Conservation (phyloP, 2,329 filamentous ascomycete species). For the Epichloe sp. region DNA sequence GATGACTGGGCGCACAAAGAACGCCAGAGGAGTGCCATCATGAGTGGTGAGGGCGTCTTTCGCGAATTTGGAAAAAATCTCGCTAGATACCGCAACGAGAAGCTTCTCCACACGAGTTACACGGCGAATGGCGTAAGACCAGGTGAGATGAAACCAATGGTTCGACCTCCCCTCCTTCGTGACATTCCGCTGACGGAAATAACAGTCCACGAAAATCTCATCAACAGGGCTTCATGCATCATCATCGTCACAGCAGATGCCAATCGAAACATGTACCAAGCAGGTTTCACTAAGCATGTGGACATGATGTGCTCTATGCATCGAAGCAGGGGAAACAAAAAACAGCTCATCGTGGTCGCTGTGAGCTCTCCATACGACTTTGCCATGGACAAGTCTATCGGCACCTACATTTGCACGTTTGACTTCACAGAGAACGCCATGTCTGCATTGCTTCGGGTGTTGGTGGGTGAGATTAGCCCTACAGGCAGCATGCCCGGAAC, state of each 20-base stretch:
- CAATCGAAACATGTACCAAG: conserved; percentile 85
- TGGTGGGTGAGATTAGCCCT: conserved; percentile 62
- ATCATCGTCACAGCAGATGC: conserved; percentile 89
- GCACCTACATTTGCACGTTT: conserved; percentile 89
- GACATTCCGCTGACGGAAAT: conserved; percentile 5
- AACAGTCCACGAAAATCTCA: conserved; percentile 75
- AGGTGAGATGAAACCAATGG: conserved; percentile 22
- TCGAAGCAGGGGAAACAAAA: conserved; percentile 64
- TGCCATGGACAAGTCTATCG: conserved; percentile 79
- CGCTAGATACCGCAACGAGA: conserved; percentile 74
- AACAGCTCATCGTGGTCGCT: conserved; percentile 79
- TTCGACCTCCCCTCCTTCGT: neutral
- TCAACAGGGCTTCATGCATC: conserved; percentile 75
- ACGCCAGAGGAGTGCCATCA: conserved; percentile 46
- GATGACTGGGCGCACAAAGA: conserved; percentile 46
- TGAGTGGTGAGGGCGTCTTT: conserved; percentile 90
- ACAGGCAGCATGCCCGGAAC: conserved; percentile 55
- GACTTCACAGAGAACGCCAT: conserved; percentile 92
- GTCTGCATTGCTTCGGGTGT: conserved; percentile 66
- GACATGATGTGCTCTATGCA: conserved; percentile 89
- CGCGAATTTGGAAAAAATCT: conserved; percentile 76
- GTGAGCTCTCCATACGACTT: conserved; percentile 97
- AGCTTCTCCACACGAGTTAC: conserved; percentile 86
- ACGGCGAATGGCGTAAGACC: conserved; percentile 85
- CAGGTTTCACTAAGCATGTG: conserved; percentile 90